A percentile compares a stretch with the other conserved stretches of the same genome.
These are phyloP conservation scores for Hypomontagnella monticulosa DNA, from an alignment of 495 filamentous ascomycete species.

Conservation along the genomic window DNA sequence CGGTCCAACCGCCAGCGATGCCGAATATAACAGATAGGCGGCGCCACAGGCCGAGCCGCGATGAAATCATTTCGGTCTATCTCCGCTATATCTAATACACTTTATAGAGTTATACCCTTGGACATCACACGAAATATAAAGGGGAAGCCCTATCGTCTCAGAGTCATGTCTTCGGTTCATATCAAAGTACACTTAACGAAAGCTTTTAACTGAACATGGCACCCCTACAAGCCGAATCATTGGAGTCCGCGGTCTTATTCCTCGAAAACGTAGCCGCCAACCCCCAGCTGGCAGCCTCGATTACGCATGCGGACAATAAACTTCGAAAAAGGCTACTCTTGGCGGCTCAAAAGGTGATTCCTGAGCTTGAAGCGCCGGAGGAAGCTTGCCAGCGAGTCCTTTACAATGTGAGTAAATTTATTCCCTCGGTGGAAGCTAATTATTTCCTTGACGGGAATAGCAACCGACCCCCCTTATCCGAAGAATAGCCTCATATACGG, in stretches of 20 bases:
- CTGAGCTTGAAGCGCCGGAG: slow-evolving; percentile 29
- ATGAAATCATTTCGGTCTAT: neutral
- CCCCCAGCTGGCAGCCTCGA: neutral
- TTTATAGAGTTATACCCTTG: no score
- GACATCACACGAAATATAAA: no score
- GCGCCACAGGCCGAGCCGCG: neutral
- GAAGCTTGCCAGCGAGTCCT: slow-evolving; percentile 29
- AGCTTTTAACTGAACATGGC: neutral
- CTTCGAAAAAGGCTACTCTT: slow-evolving; percentile 34
- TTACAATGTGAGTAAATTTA: slow-evolving; percentile 25
- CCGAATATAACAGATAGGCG: slow-evolving; percentile 1
- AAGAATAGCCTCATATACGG: no score
- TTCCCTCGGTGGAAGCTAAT: no score
- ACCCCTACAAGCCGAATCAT: neutral
- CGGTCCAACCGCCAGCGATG: slow-evolving; percentile 1
- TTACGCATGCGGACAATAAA: slow-evolving; percentile 9
- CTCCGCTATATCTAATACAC: no score
- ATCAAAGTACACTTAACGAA: no score
- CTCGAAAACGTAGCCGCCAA: slow-evolving; percentile 20
- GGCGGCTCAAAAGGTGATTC: slow-evolving; percentile 9
- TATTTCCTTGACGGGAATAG: no score
- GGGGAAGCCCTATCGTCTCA: neutral
- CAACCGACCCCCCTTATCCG: no score
- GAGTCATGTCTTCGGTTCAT: no score
- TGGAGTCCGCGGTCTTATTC: slow-evolving; percentile 8